Percentiles rank a stretch among this genome's conserved stretches.
Evolutionary conservation across 2,329 filamentous ascomycete species (phyloP).

Genomic region (Coniochaeta prunicola): DNA sequence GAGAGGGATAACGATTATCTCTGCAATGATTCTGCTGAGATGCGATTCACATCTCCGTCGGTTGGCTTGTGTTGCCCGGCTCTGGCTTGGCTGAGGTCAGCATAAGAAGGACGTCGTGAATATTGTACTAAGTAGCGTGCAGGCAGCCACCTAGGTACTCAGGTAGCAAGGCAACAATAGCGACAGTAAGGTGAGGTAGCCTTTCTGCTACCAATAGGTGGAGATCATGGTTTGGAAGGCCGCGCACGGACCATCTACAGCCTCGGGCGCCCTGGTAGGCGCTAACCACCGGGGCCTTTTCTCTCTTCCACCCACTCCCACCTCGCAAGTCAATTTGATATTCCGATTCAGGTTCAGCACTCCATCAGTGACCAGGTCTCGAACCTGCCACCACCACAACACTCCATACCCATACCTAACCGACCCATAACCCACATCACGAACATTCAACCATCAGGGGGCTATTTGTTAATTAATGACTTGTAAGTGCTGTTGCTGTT

Average conservation of each 20-base stretch:
- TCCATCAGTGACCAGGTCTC: neutral
- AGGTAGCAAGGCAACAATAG: neutral
- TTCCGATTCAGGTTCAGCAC: conserved; percentile 1
- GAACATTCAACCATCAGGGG: conserved; percentile 25
- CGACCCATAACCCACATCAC: conserved; percentile 4
- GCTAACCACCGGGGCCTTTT: neutral
- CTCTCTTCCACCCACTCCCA: neutral
- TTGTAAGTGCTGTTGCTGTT: conserved; percentile 36
- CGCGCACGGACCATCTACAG: neutral
- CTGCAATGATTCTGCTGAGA: too few relatives aligned
- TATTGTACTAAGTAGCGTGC: too few relatives aligned
- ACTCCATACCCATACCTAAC: neutral
- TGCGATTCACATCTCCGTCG: neutral
- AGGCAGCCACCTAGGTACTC: neutral
- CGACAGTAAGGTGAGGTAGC: neutral
- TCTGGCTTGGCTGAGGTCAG: neutral
- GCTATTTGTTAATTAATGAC: conserved; percentile 42
- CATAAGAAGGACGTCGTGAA: too few relatives aligned
- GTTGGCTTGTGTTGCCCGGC: neutral
- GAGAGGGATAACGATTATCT: too few relatives aligned
- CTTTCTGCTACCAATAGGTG: neutral
- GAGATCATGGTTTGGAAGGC: neutral
- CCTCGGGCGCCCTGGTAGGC: neutral
- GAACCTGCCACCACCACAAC: conserved; percentile 6
- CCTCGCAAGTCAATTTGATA: conserved; percentile 11